Evolutionary conservation across 2,329 filamentous ascomycete species (phyloP).

Genomic region (Pseudogymnoascus sp.): DNA sequence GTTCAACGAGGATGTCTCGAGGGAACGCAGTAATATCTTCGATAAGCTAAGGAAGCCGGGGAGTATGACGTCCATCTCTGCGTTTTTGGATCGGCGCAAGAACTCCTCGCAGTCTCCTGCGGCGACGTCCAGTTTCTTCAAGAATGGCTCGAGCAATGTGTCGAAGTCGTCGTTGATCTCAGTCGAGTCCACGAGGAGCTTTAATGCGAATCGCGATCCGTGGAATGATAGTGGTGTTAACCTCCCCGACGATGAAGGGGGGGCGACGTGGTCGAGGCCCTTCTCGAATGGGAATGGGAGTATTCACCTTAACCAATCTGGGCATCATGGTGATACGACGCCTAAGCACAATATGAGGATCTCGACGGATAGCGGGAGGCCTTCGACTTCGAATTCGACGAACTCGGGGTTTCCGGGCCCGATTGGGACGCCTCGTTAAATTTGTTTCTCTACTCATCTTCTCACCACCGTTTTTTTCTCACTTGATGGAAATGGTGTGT

Average conservation of each 20-base stretch:
- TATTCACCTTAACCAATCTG: slow-evolving; percentile 49
- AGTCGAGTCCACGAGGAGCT: slow-evolving; percentile 89
- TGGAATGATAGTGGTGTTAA: slow-evolving; percentile 99
- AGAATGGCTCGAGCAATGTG: slow-evolving; percentile 78
- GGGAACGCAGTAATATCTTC: slow-evolving; percentile 77
- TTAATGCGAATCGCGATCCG: slow-evolving; percentile 85
- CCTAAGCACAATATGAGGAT: slow-evolving; percentile 77
- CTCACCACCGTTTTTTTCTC: slow-evolving; percentile 24
- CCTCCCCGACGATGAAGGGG: slow-evolving; percentile 74
- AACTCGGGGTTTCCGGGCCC: slow-evolving; percentile 94
- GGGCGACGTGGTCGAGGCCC: slow-evolving; percentile 48
- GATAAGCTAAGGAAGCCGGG: slow-evolving; percentile 91
- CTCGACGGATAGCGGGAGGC: slow-evolving; percentile 85
- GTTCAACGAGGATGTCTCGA: slow-evolving; percentile 74
- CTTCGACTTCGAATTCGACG: slow-evolving; percentile 90
- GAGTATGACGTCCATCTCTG: slow-evolving; percentile 89
- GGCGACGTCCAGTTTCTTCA: slow-evolving; percentile 67
- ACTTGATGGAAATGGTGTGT: neutral
- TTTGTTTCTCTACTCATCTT: slow-evolving; percentile 25
- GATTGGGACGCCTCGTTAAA: slow-evolving; percentile 78
- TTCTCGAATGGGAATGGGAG: slow-evolving; percentile 63
- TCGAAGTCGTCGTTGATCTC: slow-evolving; percentile 95
- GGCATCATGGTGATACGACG: slow-evolving; percentile 73
- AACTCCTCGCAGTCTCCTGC: slow-evolving; percentile 82
- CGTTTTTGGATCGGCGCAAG: slow-evolving; percentile 93